Conservation (phyloP, 108 stramenopile species). For the Stephanodiscus minutulus region DNA sequence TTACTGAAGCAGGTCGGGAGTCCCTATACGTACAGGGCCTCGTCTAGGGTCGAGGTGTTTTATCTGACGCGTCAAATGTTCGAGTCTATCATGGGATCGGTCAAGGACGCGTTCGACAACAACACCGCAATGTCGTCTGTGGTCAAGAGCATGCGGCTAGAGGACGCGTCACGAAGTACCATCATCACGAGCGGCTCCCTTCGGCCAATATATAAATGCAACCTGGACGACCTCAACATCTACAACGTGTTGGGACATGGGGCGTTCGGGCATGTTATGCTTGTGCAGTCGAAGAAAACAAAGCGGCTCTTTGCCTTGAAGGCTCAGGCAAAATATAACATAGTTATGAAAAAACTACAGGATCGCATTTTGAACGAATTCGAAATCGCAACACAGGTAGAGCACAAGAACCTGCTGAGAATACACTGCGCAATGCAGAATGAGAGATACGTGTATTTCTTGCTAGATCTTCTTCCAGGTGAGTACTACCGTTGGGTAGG, state of each 20-base stretch:
- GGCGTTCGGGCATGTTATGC: conserved; percentile 45
- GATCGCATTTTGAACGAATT: conserved; percentile 61
- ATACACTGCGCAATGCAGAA: conserved; percentile 64
- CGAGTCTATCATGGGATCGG: conserved; percentile 54
- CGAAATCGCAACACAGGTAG: conserved; percentile 44
- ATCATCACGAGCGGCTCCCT: conserved; percentile 26
- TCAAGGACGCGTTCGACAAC: conserved; percentile 61
- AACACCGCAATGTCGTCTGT: conserved; percentile 14
- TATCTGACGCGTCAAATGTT: conserved; percentile 60
- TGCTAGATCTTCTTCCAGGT: conserved; percentile 62
- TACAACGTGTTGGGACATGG: conserved; percentile 41
- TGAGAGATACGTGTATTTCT: conserved; percentile 55
- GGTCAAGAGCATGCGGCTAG: conserved; percentile 13
- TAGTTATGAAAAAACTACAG: conserved; percentile 60
- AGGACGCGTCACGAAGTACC: conserved; percentile 15
- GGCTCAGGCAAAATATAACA: conserved; percentile 60
- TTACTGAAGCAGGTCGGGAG: conserved; percentile 70
- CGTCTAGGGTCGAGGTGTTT: conserved; percentile 59
- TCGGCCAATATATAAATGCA: conserved; percentile 21
- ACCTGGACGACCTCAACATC: conserved; percentile 20
- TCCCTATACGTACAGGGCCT: conserved; percentile 54
- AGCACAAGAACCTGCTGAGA: conserved; percentile 63
- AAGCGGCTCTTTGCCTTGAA: conserved; percentile 68
- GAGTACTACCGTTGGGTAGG: conserved; percentile 45
- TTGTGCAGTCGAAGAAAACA: conserved; percentile 39